Percentiles rank a stretch among this genome's conserved stretches.
Conservation (phyloP, 306 rosid species). For the Acacia crassicarpa region DNA sequence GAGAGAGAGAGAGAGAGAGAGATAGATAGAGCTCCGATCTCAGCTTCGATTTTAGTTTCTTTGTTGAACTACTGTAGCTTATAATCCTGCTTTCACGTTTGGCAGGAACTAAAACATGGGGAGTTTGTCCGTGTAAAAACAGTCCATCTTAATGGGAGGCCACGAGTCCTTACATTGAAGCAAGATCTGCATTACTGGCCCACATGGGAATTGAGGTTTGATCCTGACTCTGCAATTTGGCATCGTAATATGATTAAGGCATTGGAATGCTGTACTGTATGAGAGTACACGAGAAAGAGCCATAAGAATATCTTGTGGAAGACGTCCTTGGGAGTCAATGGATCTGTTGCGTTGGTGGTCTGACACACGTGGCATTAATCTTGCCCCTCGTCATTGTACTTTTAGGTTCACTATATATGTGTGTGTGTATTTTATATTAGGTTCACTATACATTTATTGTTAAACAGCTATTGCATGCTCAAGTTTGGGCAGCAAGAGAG, state of each 20-base stretch:
- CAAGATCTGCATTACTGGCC: conserved; percentile 98
- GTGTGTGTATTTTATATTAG: not conserved
- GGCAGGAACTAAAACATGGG: conserved; percentile 79
- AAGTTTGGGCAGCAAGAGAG: conserved; percentile 17
- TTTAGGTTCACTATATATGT: not conserved
- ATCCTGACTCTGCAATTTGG: conserved; percentile 79
- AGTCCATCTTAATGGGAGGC: conserved; percentile 85
- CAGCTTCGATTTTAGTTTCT: not conserved
- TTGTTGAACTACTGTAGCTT: conserved; percentile 1
- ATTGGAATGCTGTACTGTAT: conserved; percentile 39
- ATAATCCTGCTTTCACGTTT: conserved; percentile 19
- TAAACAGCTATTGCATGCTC: not conserved
- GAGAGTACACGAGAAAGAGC: conserved; percentile 8
- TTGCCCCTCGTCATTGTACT: conserved; percentile 14
- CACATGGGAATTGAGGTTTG: conserved; percentile 85
- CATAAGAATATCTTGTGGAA: conserved; percentile 17
- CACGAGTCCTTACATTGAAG: conserved; percentile 82
- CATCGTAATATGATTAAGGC: conserved; percentile 68
- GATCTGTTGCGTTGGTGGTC: conserved; percentile 29
- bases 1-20: no score
- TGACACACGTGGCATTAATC: conserved; percentile 27
- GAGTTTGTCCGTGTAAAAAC: conserved; percentile 88
- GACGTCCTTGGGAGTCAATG: conserved; percentile 13
- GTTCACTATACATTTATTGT: not conserved
- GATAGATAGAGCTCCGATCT: not conserved